Evolutionary conservation across 2,329 filamentous ascomycete genomes (phyloP).

Genomic region (Blastomyces silverae): DNA sequence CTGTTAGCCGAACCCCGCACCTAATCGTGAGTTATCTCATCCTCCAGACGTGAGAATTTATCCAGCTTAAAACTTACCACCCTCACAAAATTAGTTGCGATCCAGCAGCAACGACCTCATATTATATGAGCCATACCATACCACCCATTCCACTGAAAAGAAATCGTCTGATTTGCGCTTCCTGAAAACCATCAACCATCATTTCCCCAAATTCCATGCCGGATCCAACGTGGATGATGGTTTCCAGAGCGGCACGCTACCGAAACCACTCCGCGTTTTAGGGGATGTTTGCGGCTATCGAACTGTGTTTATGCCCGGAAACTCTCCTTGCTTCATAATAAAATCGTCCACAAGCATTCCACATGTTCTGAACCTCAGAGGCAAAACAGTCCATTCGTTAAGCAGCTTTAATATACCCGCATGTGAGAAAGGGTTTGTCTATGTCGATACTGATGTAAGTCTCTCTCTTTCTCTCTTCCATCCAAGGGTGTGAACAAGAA

Average conservation of each 20-base stretch:
- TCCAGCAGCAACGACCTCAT: constrained; percentile 74
- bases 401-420: constrained; percentile 69
- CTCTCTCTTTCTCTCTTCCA: constrained; percentile 14
- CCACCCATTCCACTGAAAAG: constrained; percentile 23
- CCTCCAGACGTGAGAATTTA: neutral
- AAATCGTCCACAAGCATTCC: constrained; percentile 73
- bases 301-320: constrained; percentile 73
- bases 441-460: constrained; percentile 56
- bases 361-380: constrained; percentile 65
- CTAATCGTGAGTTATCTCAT: constrained; percentile 61
- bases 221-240: constrained; percentile 25
- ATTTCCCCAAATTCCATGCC: constrained; percentile 54
- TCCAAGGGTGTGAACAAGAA: neutral
- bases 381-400: constrained; percentile 61
- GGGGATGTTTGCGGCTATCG: constrained; percentile 63
- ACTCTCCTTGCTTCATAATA: constrained; percentile 72
- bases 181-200: constrained; percentile 64
- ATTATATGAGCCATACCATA: constrained; percentile 74
- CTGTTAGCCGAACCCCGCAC: constrained; percentile 63
- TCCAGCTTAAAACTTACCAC: constrained; percentile 4
- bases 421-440: constrained; percentile 77
- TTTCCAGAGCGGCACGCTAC: constrained; percentile 29
- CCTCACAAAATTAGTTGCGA: constrained; percentile 52
- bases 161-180: constrained; percentile 54
- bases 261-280: constrained; percentile 46